These are phyloP conservation scores for Phytopythium chamaehyphon DNA, from an alignment of 352 stramenopile species.

Conservation along the genomic window DNA sequence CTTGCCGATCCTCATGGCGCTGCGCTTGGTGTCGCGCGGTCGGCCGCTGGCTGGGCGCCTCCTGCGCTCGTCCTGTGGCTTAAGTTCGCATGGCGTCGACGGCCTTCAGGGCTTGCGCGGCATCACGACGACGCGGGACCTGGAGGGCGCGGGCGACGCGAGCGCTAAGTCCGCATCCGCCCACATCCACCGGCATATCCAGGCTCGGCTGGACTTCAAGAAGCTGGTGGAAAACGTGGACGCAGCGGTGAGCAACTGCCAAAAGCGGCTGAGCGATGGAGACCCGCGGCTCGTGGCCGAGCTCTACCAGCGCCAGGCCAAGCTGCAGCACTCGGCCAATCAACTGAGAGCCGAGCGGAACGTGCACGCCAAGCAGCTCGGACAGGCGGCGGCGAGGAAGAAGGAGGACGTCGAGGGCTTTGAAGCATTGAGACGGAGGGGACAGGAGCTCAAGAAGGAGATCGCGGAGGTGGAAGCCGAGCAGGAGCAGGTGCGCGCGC, in stretches of 20 bases:
- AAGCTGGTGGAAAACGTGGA: slow-evolving; percentile 59
- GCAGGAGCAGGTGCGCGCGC: slow-evolving; percentile 32
- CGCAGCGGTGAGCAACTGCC: slow-evolving; percentile 46
- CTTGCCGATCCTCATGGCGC: too few relatives aligned
- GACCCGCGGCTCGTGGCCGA: slow-evolving; percentile 58
- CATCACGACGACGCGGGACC: slow-evolving; percentile 2
- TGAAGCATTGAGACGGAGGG: slow-evolving; percentile 32
- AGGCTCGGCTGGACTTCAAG: slow-evolving; percentile 76
- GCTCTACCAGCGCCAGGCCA: slow-evolving; percentile 59
- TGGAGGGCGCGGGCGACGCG: slow-evolving; percentile 7
- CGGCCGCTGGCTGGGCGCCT: too few relatives aligned
- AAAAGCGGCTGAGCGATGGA: slow-evolving; percentile 62
- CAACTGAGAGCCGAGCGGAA: slow-evolving; percentile 65
- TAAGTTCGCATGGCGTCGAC: too few relatives aligned
- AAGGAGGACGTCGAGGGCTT: slow-evolving; percentile 24
- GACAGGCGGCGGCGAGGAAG: slow-evolving; percentile 32
- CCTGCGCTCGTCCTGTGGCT: neutral
- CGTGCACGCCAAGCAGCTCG: slow-evolving; percentile 54
- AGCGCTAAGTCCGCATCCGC: slow-evolving; percentile 22
- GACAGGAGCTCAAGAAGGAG: slow-evolving; percentile 51
- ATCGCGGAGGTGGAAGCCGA: slow-evolving; percentile 40
- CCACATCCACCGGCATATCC: slow-evolving; percentile 51
- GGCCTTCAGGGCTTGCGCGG: neutral
- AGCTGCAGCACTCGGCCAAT: slow-evolving; percentile 53
- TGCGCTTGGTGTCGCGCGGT: too few relatives aligned